Base-by-base conservation (phyloP, 306 rosid genomes). In the Fragaria ananassa region DNA sequence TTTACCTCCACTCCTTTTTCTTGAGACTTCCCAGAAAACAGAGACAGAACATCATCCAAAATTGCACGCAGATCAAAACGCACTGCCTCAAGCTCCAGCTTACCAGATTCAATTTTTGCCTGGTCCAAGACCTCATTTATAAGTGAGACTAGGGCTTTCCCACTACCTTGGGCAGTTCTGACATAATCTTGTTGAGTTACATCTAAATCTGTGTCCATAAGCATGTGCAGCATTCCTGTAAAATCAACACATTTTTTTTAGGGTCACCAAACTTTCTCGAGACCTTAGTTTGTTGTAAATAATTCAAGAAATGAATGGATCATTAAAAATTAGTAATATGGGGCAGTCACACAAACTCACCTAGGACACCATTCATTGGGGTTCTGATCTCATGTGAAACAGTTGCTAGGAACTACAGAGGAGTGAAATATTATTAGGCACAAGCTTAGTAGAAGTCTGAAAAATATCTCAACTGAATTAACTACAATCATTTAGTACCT, bases 351-450 rank as follows among this genome's bases (percentile, higher is more conserved):
- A 56, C 77, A 47, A 44, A 76, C 97, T 88, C 85, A 95, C 99
- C 99, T 29, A 95, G 89, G 81, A 95, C 97, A 73, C 99, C 99
- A 62, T 92, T 95, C 99, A 95, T 95, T 58, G 99, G 99, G 35
- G 99, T 92, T 82, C 99, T 86, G 87, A 95, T 95, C 87, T 95
- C 99, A 63, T 95, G 98, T 71, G 99, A 95, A 75, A 95, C 99
- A 15, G 99, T 95, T 41, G 99, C 99, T 64, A 95, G 97, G 81
- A 95, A 95, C 99, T 95, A 84, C 88, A 88, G 19, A 74, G 49
- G 75, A 72, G 61, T 75, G 12, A 71, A 34, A 76, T 70, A 70
- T n/a, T 69, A 82, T 82, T 71, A 84, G 73, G 74, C 47, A 72
- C 63, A 74, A 72, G 60, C 21, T 68, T 15, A 75, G 51, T 25